phyloP scores from a whole-genome alignment of 2,329 filamentous ascomycete species.

The Hymenotorrendiella dingleyae region DNA sequence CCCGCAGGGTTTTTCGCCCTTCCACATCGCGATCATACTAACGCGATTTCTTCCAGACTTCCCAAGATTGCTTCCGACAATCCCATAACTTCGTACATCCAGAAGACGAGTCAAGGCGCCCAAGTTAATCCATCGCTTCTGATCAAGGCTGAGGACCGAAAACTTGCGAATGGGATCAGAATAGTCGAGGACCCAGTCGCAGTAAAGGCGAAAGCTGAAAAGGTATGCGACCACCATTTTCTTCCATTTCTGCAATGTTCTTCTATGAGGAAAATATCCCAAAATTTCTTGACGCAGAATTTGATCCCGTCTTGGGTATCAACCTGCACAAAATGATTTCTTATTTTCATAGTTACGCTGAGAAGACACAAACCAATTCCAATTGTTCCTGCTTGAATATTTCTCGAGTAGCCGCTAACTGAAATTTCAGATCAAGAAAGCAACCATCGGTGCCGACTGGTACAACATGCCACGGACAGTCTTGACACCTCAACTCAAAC shows the following conservation, averaged over 20 bases:
- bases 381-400: constrained; percentile 6
- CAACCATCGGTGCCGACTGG: constrained; percentile 75
- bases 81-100: constrained; percentile 46
- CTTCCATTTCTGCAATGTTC: constrained; percentile 1
- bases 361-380: constrained; percentile 31
- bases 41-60: constrained; percentile 15
- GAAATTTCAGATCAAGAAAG: constrained; percentile 35
- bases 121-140: constrained; percentile 46
- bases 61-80: constrained; percentile 15
- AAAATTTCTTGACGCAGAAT: constrained; percentile 67
- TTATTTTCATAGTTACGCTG: constrained; percentile 67
- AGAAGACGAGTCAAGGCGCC: constrained; percentile 45
- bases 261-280: constrained; percentile 74
- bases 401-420: constrained; percentile 17
- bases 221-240: constrained; percentile 39
- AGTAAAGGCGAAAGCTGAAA: constrained; percentile 39
- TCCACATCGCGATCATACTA: constrained; percentile 6
- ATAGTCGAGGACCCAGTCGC: constrained; percentile 48
- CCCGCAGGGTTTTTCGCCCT: background rate
- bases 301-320: constrained; percentile 73
- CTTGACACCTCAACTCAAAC: constrained; percentile 77
- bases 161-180: constrained; percentile 41
- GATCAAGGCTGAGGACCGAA: constrained; percentile 40
- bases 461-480: constrained; percentile 82
- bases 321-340: constrained; percentile 63